Evolutionary conservation across 805 yeast species (phyloP), one percentile per base, ranked within the genome.

Genomic region (Candida chilensis): DNA sequence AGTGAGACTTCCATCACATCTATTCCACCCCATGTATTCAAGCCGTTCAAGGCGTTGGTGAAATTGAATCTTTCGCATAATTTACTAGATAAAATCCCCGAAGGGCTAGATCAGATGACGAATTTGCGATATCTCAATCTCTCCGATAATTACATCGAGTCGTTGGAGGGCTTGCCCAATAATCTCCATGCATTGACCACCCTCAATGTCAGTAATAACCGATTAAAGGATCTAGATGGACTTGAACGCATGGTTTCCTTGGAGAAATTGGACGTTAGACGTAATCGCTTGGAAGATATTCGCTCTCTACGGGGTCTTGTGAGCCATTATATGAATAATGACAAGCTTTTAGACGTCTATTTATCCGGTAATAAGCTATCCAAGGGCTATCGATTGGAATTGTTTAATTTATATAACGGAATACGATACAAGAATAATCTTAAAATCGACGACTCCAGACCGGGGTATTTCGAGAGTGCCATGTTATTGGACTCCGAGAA

Each of bases 391-490:
- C 46, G 81, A 35, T 60, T 64, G 12, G 78, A 74, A 27, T 44
- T 74, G 10, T 74, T 74, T 50, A 73, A 74, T 45, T 47, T 74
- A 30, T 57, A 70, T 39, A 72, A 72, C 42, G 78, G 78, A 6
- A 65, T 69, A 24, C 62, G 57, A 33, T 64, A 64, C 35, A 55
- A 57, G 16, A 71, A 71, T 37, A 43, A 44, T 5, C 43, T 74
- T 35, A 68, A 67, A 39, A 67, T 74, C 22, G 80, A 74, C 44
- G 79, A 76, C 27, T 71, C 78, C 3, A 48, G 67, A 31, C 80
- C 81, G 1, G 79, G 80, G 1, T 70, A 74, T 32, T 71, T 74
- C 49, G 81, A 74, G 48, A 60, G 71, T 14, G 67, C 79, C 19
- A 44, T 73, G 40, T 48, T 74, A 17, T 52, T 73, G 30, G 78